Conservation (phyloP, 2,329 filamentous ascomycete species). For the Ophiostoma tasmaniense region DNA sequence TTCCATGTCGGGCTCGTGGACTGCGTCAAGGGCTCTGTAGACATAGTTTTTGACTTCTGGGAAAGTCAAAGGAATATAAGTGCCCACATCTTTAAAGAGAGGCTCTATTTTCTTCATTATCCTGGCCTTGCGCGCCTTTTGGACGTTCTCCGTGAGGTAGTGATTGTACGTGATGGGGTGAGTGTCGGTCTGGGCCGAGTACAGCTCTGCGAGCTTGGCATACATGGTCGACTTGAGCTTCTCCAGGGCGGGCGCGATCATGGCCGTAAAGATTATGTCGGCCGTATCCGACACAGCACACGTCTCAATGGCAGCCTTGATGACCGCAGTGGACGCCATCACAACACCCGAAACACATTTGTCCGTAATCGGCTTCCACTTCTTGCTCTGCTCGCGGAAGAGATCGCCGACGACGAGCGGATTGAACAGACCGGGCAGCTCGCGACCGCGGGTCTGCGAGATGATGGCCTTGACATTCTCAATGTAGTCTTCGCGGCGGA, state of each 20-base stretch:
- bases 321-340: neutral
- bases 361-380: neutral
- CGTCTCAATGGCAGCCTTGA: neutral
- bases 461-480: neutral
- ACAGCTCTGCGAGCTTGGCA: neutral
- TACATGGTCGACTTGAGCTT: neutral
- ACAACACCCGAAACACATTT: neutral
- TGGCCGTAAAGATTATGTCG: neutral
- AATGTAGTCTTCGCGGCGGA: neutral
- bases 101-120: neutral
- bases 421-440: neutral
- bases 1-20: neutral
- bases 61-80: neutral
- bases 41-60: neutral
- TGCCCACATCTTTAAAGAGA: neutral
- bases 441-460: neutral
- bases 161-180: neutral
- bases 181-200: neutral
- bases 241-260: neutral
- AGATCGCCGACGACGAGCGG: neutral
- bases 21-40: neutral
- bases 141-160: neutral
- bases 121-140: neutral
- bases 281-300: neutral
- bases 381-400: neutral